Evolutionary conservation across 306 rosid genomes (phyloP).

Genomic region (Astragalus membranaceus): DNA sequence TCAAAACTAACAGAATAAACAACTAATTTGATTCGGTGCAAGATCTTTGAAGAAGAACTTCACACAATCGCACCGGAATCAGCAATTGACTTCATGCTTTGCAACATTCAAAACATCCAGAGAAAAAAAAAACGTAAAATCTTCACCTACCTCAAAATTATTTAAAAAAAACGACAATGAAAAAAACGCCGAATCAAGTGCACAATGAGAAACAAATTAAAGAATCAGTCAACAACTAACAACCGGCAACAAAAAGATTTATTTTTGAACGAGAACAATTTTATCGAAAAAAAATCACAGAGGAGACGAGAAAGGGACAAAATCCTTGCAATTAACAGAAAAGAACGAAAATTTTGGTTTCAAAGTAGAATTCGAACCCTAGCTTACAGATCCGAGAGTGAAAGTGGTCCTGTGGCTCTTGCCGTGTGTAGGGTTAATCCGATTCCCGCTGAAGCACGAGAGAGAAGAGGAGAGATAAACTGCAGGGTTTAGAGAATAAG

Average conservation of each 20-base stretch:
- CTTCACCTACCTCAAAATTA: background rate
- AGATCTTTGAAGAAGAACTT: conserved; percentile 4
- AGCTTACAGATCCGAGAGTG: conserved; percentile 40
- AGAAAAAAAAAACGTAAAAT: background rate
- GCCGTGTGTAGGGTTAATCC: conserved; percentile 38
- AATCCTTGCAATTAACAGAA: background rate
- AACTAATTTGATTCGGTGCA: background rate
- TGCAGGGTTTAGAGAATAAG: conserved; percentile 23
- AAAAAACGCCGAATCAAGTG: conserved; percentile 8
- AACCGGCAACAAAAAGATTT: background rate
- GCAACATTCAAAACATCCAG: conserved; percentile 1
- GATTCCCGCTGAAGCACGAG: conserved; percentile 6
- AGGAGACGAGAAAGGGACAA: background rate
- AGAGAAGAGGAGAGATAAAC: conserved; percentile 10
- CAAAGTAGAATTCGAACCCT: conserved; percentile 34
- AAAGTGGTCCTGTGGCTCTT: conserved; percentile 7
- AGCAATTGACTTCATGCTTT: background rate
- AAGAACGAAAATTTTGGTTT: background rate
- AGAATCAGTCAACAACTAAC: background rate
- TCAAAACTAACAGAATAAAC: background rate
- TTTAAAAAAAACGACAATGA: background rate
- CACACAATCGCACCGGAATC: conserved; percentile 5
- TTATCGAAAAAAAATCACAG: background rate
- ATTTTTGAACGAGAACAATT: background rate
- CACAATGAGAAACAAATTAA: background rate